Evolutionary conservation across 2,329 filamentous ascomycete species (phyloP).

Genomic region (Xylaria sp.): DNA sequence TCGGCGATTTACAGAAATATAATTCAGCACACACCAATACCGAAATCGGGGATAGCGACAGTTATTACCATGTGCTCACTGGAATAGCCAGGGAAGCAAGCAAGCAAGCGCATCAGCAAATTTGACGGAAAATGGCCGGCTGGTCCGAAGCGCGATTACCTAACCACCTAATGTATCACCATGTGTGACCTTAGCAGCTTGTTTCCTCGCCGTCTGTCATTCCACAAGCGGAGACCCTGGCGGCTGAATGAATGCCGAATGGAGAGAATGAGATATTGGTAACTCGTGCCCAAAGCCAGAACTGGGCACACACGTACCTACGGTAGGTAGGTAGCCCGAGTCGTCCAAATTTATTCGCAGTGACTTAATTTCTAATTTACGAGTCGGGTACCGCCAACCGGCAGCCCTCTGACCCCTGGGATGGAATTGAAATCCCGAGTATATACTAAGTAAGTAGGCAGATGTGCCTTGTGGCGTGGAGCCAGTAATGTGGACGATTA

Average conservation of each 20-base stretch:
- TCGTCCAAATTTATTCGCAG: not conserved
- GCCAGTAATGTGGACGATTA: constrained; percentile 31
- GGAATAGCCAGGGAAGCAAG: not conserved
- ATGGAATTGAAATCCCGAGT: constrained; percentile 29
- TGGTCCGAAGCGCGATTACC: constrained; percentile 23
- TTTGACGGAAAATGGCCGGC: constrained; percentile 12
- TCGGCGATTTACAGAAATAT: constrained; percentile 16
- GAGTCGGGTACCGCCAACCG: constrained; percentile 3
- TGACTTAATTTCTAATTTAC: not conserved
- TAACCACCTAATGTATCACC: constrained; percentile 22
- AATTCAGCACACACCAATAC: not conserved
- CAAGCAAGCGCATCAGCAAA: not conserved
- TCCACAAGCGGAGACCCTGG: constrained; percentile 19
- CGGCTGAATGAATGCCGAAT: constrained; percentile 2
- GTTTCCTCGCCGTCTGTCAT: not conserved
- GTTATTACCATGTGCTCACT: constrained; percentile 5
- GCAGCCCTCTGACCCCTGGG: not conserved
- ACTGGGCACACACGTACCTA: constrained; percentile 11
- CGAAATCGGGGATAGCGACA: constrained; percentile 1
- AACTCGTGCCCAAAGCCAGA: constrained; percentile 13
- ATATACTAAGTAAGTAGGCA: too few species aligned
- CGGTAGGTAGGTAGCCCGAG: not conserved
- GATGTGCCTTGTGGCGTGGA: constrained; percentile 20
- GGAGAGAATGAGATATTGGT: not conserved
- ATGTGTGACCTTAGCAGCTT: not conserved